Base-by-base conservation (phyloP, 495 filamentous ascomycete species). In the Letharia columbiana region DNA sequence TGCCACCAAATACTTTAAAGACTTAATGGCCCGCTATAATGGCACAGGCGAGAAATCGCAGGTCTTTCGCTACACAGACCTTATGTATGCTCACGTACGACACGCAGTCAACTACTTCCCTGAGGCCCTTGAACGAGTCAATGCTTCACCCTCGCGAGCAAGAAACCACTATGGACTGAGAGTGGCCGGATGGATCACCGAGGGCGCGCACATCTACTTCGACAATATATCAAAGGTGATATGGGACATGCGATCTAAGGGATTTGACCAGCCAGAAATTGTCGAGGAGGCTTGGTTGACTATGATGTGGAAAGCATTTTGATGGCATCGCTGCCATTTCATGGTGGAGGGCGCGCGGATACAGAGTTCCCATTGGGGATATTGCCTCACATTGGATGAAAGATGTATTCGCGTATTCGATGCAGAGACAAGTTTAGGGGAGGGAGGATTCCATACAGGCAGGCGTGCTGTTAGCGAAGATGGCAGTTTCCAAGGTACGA, bases 301-400 rank as follows among this genome's bases (percentile, higher is more conserved):
- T 13, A 74, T 74, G 71, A 72, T 75, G 67, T 60, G 74, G 18
- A 66, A 71, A 49, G 72, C 63, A 12, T 67, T 71, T 9, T 70
- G 67, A 20, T 74, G 73, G 72, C 66, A 73, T 61, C 66, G 71
- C 50, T 67, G 60, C 20, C 72, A 73, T 45, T 64, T 70, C 54
- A 70, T 75, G 63, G 70, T 70, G 13, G 66, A 68, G 47, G 73
- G 70, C 0, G 57, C 67, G 31, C 64, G 70, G 13, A 66, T 72
- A 2, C 72, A 70, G 5, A 70, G 69, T 63, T 44, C 67, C 12
- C 66, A 71, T 45, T 73, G 64, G 65, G 70, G 67, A n/a, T 66
- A 40, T 37, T 73, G n/a, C 72, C 72, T 28, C 73, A 72, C 40
- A 72, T 75, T 56, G 70, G 70, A 33, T 75, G 42, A n/a, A n/a